phyloP scores from a whole-genome alignment of 352 stramenopile genomes.

The Phytopythium kandeliae region DNA sequence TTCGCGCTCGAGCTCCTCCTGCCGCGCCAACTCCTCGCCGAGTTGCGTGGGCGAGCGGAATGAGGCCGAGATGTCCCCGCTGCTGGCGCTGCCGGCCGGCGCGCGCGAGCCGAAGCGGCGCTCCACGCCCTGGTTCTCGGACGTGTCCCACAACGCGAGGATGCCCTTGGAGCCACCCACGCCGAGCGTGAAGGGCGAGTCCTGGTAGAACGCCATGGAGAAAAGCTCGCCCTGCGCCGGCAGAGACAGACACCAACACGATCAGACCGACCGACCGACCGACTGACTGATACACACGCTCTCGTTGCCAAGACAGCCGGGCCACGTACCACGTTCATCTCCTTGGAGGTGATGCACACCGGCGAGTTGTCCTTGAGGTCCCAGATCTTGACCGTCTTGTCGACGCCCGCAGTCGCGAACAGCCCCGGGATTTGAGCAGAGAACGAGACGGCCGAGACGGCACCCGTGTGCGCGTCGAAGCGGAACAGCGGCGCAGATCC shows the following conservation, averaged over 20 bases:
- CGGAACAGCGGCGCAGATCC: slow-evolving; percentile 89
- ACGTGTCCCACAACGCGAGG: slow-evolving; percentile 88
- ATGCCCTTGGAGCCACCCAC: slow-evolving; percentile 87
- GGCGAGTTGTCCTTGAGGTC: slow-evolving; percentile 79
- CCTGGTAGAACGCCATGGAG: slow-evolving; percentile 85
- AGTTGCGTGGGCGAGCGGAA: slow-evolving; percentile 73
- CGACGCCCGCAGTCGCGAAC: slow-evolving; percentile 93
- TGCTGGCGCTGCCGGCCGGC: slow-evolving; percentile 21
- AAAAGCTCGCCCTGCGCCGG: slow-evolving; percentile 82
- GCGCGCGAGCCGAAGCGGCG: slow-evolving; percentile 77
- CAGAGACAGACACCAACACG: slow-evolving; percentile 6
- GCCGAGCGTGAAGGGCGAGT: slow-evolving; percentile 86
- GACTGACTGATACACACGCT: not conserved
- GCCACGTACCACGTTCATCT: slow-evolving; percentile 88
- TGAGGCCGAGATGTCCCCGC: slow-evolving; percentile 53
- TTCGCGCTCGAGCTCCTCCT: slow-evolving; percentile 62
- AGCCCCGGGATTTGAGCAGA: slow-evolving; percentile 87
- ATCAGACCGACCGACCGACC: not conserved
- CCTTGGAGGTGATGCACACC: slow-evolving; percentile 84
- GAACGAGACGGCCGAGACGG: slow-evolving; percentile 84
- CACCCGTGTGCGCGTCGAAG: slow-evolving; percentile 89
- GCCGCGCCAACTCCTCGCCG: slow-evolving; percentile 64
- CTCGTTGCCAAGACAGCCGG: not conserved
- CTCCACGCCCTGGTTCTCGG: slow-evolving; percentile 83
- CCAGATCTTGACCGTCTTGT: slow-evolving; percentile 99